Evolutionary conservation across 345 rosid genomes (phyloP), one percentile per base, ranked within the genome.

Genomic region (Lepidium africanum): DNA sequence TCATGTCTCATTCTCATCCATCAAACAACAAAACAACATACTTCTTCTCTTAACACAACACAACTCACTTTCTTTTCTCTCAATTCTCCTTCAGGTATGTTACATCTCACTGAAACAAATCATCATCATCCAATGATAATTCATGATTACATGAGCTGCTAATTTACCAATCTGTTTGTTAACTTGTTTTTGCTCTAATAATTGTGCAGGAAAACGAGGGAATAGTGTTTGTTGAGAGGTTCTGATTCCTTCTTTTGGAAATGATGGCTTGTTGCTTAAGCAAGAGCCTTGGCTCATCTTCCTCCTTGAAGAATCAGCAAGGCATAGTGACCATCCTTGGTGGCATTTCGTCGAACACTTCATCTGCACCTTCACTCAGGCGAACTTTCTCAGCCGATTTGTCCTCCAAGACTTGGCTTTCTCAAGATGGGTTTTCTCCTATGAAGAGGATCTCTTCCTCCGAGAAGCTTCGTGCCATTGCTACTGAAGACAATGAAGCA

Each of bases 331-430:
- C 96, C 6, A 83, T 93, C 73, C 96, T 93, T 60, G 84, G 82
- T 10, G 70, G 80, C 25, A 56, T 76, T 65, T 36, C 65, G 32
- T 79, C 79, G 11, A 71, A 33, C 36, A 69, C 36, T 33, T 62
- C 60, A 23, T 16, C 64, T 30, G 74, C 89, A 59, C 74, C 86
- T 69, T 85, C 98, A 4, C 83, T 94, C 2, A 76, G 87, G 25
- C 64, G 97, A 48, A 90, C 99, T 23, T 84, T 88, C 23, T 88
- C 97, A 0, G 95, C 97, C 10, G 96, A 90, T 61, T 83, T 93
- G 89, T 88, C 94, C 3, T 90, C 97, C 70, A 79, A 78, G 53
- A 88, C 81, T 52, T 88, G 97, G 97, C 63, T 70, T 5, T 30
- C 82, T 3, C 86, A 76, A 19, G 72, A 85, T 53, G 88, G 80